Evolutionary conservation across 1,284 basidiomycete species (phyloP), one percentile per base, ranked within the genome.

Genomic region (Leccinum solheimii): DNA sequence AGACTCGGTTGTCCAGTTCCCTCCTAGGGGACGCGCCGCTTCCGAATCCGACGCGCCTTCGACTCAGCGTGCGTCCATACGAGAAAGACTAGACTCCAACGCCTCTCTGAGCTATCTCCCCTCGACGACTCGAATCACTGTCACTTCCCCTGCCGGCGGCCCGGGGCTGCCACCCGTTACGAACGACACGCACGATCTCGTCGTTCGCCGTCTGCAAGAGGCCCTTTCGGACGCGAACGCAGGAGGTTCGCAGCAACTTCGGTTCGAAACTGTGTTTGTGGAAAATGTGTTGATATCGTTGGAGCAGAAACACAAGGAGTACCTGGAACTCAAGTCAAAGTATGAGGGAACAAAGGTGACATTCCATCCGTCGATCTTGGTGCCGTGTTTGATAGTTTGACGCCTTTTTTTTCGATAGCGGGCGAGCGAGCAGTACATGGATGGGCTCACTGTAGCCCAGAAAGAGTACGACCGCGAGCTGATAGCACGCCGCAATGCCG

Each of bases 401-500:
- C 58, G 38, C 23, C n/a, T 63, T 61, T 54, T 34, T 51, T 30
- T 30, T 30, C 56, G 63, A 48, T 71, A 95, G 92, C 81, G 94
- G 58, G 86, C 90, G 52, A 97, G 94, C 73, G 92, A 93, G 71
- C 92, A 94, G 69, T 95, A 94, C 67, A 92, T 95, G 61, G 92
- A 96, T 66, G 96, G 97, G 14, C 80, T 98, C 59, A 90, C 89
- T 0, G 92, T 95, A 48, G 96, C 97, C 2, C 92, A 95, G 66
- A 89, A 91, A 57, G 96, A 98, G 74, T 98, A 96, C 72, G 95
- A 97, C 73, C 86, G 86, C 60, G 96, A 98, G 76, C 82, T 95
- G 52, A 87, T 91, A 59, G 87, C 90, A 32, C 85, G 96, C 21
- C 86, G 91, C 23, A 95, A 97, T 66, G 92, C 94, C 2, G 95